Evolutionary conservation across 1,284 basidiomycete genomes (phyloP), one percentile per base, ranked within the genome.

Genomic region (Ganoderma sinense): DNA sequence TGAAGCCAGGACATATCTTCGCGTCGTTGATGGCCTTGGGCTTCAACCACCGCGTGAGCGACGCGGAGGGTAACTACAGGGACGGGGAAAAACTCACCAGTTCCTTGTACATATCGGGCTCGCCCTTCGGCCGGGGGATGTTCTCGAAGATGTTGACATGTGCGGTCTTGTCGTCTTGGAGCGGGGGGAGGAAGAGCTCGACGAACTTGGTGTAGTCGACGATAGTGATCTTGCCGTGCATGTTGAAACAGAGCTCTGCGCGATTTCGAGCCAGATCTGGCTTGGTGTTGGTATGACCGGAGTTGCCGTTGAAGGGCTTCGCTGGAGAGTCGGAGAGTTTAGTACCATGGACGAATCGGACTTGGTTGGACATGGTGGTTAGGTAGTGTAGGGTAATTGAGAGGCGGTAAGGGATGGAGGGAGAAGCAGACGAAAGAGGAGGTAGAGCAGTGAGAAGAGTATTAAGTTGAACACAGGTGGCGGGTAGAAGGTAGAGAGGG

Each of bases 11-110:
- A 48, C 63, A 69, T 23, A 65, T 64, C 2, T n/a, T 23, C 29
- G 67, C 58, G 5, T 55, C 58, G 58, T 68, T 68, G 31, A 68
- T 43, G 2, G 63, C 67, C 18, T 53, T 29, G 31, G 48, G 64
- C 67, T 68, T 29, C 8, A 65, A 39, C 41, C 48, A 31, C 26
- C 0, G 29, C 53, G 29, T 55, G 4, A 55, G 53, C 53, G 11
- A 31, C 7, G 31, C 29, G 16, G 4, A 10, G 7, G 5, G 2
- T 7, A 20, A 56, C 16, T 6, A 31, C 53, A 10, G 14, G 16
- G 13, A 1, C 7, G 53, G 29, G 4, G n/a, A n/a, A 14, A 33
- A 23, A 62, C 60, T 39, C 41, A 62, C 60, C 26, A 62, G 23
- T 13, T n/a, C n/a, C 36, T 26, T 31, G 41, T 62, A 62, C 60